Conservation (phyloP, 805 yeast species). For the Lachancea meyersii region DNA sequence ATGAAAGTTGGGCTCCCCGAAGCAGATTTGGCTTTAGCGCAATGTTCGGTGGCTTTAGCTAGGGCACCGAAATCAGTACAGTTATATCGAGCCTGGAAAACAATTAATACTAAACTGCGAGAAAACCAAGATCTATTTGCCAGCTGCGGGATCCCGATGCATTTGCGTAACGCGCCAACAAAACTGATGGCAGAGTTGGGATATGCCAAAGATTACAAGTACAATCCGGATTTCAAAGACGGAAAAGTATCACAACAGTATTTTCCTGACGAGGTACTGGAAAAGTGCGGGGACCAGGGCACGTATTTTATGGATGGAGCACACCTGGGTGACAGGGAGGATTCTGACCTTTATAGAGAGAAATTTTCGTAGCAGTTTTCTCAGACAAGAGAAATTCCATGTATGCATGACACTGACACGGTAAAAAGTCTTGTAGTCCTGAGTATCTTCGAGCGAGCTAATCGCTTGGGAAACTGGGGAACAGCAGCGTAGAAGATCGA, state of each 20-base stretch:
- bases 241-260: slow-evolving; percentile 73
- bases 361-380: neutral
- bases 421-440: no score
- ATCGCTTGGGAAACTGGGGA: no score
- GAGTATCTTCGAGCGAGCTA: no score
- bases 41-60: slow-evolving; percentile 88
- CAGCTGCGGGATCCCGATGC: slow-evolving; percentile 58
- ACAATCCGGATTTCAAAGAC: slow-evolving; percentile 71
- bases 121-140: slow-evolving; percentile 45
- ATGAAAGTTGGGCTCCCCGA: slow-evolving; percentile 94
- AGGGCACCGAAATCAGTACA: slow-evolving; percentile 80
- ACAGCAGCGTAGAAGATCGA: neutral
- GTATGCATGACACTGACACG: no score
- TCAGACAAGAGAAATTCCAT: no score
- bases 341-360: slow-evolving; percentile 34
- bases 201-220: slow-evolving; percentile 77
- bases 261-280: slow-evolving; percentile 55
- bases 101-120: slow-evolving; percentile 52
- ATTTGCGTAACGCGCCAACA: slow-evolving; percentile 93
- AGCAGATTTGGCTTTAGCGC: slow-evolving; percentile 81
- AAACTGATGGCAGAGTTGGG: slow-evolving; percentile 83
- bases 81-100: slow-evolving; percentile 73
- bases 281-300: slow-evolving; percentile 28
- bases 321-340: slow-evolving; percentile 48
- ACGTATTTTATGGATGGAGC: slow-evolving; percentile 44